Evolutionary conservation across 345 rosid genomes (phyloP), one percentile per base, ranked within the genome.

Genomic region (Aegle marmelos): DNA sequence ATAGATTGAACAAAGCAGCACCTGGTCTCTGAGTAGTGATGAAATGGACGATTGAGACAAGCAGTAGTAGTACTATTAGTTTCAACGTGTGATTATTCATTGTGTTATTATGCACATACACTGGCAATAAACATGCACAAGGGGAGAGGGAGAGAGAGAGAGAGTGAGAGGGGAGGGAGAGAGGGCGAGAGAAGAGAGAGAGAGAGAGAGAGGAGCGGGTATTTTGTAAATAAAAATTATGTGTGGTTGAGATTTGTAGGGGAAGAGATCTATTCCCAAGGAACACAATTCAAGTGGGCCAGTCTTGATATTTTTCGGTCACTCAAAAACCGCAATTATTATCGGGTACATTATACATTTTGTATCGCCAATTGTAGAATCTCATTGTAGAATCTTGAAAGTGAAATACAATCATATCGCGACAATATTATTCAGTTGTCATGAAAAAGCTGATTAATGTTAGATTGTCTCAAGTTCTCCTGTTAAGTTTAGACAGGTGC

Each of bases 231-330:
- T 58, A 28, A 75, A 62, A 53, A 53, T 54, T 24, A 14, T 77
- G 50, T 83, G 80, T 83, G 85, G 80, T 72, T 61, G 82, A 76
- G 9, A 72, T 54, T n/a, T 1, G 10, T 67, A 1, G 79, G 78
- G 58, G 11, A 80, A 36, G 68, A 56, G 53, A 70, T 37, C 68
- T 59, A 28, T 59, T 58, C 41, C 17, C 36, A 2, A 36, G 39
- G 39, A 39, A 13, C 39, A 11, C 14, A 4, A 56, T 3, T 10
- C 6, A 33, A 36, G 79, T 76, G 73, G 80, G 80, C 63, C 80
- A 71, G 41, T 60, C 21, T 17, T 53, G 78, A 67, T 74, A 59
- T 72, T 65, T 72, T 57, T 21, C 31, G 4, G 57, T 53, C 57
- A 53, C 7, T 53, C 57, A 53, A 4, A 13, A 53, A 53, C 57